These are phyloP conservation scores for Phytophthora ohioensis DNA, from an alignment of 352 stramenopile species.

Conservation along the genomic window DNA sequence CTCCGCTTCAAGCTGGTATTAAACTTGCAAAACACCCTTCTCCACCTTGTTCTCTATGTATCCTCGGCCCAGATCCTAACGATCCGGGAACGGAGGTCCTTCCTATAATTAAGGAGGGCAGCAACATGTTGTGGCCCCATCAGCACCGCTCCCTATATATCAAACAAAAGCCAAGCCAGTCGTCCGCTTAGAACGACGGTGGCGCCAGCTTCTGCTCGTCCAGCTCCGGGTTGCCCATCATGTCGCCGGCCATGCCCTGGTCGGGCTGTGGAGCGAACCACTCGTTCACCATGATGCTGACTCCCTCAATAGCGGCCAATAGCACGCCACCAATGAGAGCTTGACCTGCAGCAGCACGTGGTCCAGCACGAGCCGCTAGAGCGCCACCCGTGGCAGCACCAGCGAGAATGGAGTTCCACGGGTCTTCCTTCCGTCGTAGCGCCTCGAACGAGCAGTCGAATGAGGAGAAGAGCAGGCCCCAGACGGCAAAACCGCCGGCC, in stretches of 20 bases:
- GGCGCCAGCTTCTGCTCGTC: slow-evolving; percentile 90
- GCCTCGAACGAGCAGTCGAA: slow-evolving; percentile 98
- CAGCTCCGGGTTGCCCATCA: slow-evolving; percentile 65
- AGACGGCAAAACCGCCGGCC: slow-evolving; percentile 94
- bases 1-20: slow-evolving; percentile 24
- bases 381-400: slow-evolving; percentile 97
- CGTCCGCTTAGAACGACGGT: slow-evolving; percentile 74
- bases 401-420: slow-evolving; percentile 99
- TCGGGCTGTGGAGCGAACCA: slow-evolving; percentile 77
- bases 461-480: slow-evolving; percentile 97
- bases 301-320: slow-evolving; percentile 97
- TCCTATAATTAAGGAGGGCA: slow-evolving; percentile 55
- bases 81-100: slow-evolving; percentile 38
- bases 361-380: slow-evolving; percentile 94
- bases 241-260: slow-evolving; percentile 49
- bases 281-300: slow-evolving; percentile 96
- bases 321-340: slow-evolving; percentile 96
- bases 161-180: slow-evolving; percentile 28
- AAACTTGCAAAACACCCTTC: slow-evolving; percentile 8
- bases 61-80: slow-evolving; percentile 39
- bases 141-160: slow-evolving; percentile 28
- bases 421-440: slow-evolving; percentile 98
- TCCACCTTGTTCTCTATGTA: slow-evolving; percentile 39
- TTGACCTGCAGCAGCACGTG: slow-evolving; percentile 93
- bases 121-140: slow-evolving; percentile 36